These are phyloP conservation scores for Arachnomyces sp. DNA, from an alignment of 2,329 filamentous ascomycete genomes.

Conservation along the genomic window DNA sequence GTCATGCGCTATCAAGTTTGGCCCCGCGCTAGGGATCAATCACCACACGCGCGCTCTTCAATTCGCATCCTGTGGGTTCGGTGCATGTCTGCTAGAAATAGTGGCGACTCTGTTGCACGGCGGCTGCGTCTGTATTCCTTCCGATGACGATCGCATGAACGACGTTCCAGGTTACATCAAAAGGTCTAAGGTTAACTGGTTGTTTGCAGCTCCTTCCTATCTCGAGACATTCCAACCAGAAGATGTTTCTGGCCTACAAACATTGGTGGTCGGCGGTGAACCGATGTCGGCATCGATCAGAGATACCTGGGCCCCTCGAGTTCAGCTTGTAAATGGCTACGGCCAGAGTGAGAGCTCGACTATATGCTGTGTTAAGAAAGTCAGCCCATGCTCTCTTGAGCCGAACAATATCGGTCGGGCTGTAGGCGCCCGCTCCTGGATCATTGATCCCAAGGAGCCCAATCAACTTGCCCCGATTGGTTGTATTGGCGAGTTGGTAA, in stretches of 20 bases:
- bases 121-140: constrained; percentile 3
- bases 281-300: constrained; percentile 40
- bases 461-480: constrained; percentile 12
- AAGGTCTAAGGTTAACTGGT: neutral
- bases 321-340: constrained; percentile 35
- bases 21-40: constrained; percentile 42
- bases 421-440: constrained; percentile 15
- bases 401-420: constrained; percentile 13
- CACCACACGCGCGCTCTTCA: constrained; percentile 49
- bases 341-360: constrained; percentile 27
- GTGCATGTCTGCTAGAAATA: constrained; percentile 47
- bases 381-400: constrained; percentile 3
- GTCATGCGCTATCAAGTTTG: constrained; percentile 47
- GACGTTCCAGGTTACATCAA: constrained; percentile 1
- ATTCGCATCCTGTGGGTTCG: constrained; percentile 48
- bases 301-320: constrained; percentile 26
- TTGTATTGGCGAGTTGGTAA: constrained; percentile 16
- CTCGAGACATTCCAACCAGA: constrained; percentile 40
- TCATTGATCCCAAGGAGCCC: constrained; percentile 22
- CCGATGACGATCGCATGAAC: constrained; percentile 1
- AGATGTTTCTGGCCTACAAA: constrained; percentile 36
- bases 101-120: constrained; percentile 30
- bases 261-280: constrained; percentile 38
- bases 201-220: constrained; percentile 53
- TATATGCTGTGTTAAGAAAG: too few species aligned